These are phyloP conservation scores for Russula foetens DNA, from an alignment of 768 basidiomycete genomes.

Conservation along the genomic window DNA sequence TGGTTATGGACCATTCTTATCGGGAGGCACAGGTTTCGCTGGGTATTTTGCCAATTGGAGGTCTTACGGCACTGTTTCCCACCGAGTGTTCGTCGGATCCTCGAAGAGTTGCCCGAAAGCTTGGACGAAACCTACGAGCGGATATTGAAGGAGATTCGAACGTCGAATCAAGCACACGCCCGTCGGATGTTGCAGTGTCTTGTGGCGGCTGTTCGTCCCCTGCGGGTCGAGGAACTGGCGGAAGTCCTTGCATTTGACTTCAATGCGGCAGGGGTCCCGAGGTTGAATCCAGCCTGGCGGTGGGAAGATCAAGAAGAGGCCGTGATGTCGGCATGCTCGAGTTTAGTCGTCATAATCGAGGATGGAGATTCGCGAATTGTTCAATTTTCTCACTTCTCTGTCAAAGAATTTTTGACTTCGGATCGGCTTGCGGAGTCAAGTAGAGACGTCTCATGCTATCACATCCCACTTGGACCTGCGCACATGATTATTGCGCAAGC, in stretches of 20 bases:
- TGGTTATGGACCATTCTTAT: neutral
- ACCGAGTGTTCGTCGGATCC: neutral
- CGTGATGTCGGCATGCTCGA: neutral
- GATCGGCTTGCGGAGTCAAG: neutral
- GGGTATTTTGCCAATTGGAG: neutral
- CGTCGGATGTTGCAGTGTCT: constrained; percentile 4
- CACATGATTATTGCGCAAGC: neutral
- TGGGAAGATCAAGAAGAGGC: neutral
- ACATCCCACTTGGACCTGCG: neutral
- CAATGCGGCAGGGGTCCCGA: neutral
- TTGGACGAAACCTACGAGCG: constrained; percentile 3
- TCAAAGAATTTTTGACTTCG: constrained; percentile 1
- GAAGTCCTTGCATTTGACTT: neutral
- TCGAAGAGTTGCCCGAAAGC: neutral
- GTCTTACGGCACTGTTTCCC: neutral
- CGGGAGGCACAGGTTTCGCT: neutral
- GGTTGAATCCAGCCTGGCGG: neutral
- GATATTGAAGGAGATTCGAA: neutral
- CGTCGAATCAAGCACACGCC: neutral
- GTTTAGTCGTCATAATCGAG: neutral
- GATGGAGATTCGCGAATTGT: neutral
- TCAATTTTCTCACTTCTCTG: neutral
- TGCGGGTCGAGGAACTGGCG: neutral
- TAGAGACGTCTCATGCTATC: neutral
- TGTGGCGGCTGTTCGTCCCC: neutral